Evolutionary conservation across 2,329 filamentous ascomycete genomes (phyloP).

Genomic region (Calonectria pteridis): DNA sequence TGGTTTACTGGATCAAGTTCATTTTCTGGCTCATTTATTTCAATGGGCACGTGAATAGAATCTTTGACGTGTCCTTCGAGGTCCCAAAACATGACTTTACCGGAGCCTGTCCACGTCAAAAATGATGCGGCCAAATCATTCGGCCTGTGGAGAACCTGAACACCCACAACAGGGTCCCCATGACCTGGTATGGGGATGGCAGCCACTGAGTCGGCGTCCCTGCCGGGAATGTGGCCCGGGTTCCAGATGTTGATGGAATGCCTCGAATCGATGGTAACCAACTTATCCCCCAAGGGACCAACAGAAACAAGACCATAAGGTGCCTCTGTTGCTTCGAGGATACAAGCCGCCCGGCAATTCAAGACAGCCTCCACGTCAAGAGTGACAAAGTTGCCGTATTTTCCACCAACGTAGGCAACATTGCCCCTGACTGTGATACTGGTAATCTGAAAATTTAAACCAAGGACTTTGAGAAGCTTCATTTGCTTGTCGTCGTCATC

Average conservation of each 20-base stretch:
- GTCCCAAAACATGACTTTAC: constrained; percentile 87
- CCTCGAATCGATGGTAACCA: constrained; percentile 81
- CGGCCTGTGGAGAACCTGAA: constrained; percentile 72
- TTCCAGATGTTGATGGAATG: constrained; percentile 80
- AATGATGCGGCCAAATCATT: constrained; percentile 78
- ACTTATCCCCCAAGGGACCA: constrained; percentile 74
- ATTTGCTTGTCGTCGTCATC: constrained; percentile 81
- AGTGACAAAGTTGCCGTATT: constrained; percentile 69
- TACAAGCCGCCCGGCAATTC: constrained; percentile 53
- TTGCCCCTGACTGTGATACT: constrained; percentile 73
- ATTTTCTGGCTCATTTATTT: constrained; percentile 65
- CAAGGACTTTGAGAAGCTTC: constrained; percentile 75
- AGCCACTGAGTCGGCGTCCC: constrained; percentile 52
- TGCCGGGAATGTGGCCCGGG: constrained; percentile 58
- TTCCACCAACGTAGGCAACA: constrained; percentile 77
- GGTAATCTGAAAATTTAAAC: constrained; percentile 75
- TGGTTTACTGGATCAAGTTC: constrained; percentile 70
- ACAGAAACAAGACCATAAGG: constrained; percentile 71
- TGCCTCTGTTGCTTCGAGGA: constrained; percentile 54
- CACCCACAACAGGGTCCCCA: constrained; percentile 77
- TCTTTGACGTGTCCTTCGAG: constrained; percentile 76
- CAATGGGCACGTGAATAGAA: constrained; percentile 76
- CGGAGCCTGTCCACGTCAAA: constrained; percentile 88
- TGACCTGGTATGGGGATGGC: constrained; percentile 72
- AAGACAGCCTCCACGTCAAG: constrained; percentile 65